Conservation (phyloP, 257 asterid genomes). For the Solanum infundibuliforme region DNA sequence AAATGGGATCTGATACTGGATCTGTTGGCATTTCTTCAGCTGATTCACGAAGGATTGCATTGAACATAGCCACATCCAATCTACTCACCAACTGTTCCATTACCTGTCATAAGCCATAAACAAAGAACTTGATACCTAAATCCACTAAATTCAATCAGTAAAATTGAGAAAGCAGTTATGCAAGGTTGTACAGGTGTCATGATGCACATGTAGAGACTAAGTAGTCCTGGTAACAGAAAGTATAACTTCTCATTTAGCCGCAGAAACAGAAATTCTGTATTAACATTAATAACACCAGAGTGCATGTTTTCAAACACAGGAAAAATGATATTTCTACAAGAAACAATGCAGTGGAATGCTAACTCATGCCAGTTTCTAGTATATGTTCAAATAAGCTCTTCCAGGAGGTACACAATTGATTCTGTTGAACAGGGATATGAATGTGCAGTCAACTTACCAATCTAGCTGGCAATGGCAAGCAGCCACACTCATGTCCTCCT, state of each 20-base stretch:
- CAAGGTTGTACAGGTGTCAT: neutral
- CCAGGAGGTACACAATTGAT: neutral
- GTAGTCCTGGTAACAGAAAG: neutral
- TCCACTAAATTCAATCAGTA: neutral
- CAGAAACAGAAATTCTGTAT: neutral
- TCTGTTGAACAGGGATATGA: neutral
- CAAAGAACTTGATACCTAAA: neutral
- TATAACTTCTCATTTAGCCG: neutral
- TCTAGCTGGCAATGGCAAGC: conserved; percentile 65
- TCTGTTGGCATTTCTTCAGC: conserved; percentile 81
- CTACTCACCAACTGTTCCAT: conserved; percentile 88
- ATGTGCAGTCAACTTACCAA: conserved; percentile 38
- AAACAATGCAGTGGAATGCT: neutral
- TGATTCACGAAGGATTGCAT: conserved; percentile 84
- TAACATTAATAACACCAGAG: neutral
- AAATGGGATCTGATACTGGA: conserved; percentile 91
- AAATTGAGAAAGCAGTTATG: neutral
- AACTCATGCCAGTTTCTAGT: neutral
- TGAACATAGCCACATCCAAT: conserved; percentile 92
- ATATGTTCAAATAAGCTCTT: neutral
- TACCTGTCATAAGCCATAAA: conserved; percentile 30
- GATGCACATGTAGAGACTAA: neutral
- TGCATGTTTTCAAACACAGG: neutral
- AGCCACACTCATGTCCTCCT: conserved; percentile 67
- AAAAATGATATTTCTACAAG: neutral